phyloP scores from a whole-genome alignment of 2,329 filamentous ascomycete genomes.

The Pestalotiopsis sp. region DNA sequence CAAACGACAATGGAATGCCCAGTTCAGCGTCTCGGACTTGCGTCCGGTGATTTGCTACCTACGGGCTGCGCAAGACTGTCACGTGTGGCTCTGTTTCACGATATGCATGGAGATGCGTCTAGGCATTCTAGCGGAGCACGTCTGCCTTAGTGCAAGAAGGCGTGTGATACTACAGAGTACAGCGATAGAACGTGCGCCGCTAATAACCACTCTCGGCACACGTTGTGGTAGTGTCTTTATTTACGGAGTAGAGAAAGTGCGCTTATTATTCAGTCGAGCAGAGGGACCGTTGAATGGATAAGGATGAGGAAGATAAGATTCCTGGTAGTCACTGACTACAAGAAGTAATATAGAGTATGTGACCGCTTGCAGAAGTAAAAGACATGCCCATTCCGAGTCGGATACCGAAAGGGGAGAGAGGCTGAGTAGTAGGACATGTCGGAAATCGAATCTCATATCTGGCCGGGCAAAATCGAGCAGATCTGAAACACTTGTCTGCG shows the following conservation, averaged over 20 bases:
- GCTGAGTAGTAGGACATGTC: neutral
- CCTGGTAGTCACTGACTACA: no score
- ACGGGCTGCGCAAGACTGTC: neutral
- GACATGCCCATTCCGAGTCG: neutral
- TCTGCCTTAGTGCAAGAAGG: neutral
- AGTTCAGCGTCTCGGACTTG: neutral
- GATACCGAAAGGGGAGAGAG: neutral
- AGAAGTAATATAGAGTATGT: neutral
- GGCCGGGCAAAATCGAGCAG: neutral
- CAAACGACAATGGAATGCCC: neutral
- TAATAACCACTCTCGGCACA: neutral
- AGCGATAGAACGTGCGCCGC: neutral
- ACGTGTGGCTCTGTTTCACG: constrained; percentile 9
- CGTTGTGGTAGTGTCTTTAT: neutral
- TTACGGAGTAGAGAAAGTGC: no score
- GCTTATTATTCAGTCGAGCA: no score
- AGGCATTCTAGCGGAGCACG: neutral
- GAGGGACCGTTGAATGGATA: no score
- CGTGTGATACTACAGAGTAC: neutral
- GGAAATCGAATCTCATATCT: neutral
- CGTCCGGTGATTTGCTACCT: neutral
- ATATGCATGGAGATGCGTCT: neutral
- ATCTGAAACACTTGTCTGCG: neutral
- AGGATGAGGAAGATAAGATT: no score
- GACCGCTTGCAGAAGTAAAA: neutral